These are phyloP conservation scores for Westerdykella sp. DNA, from an alignment of 2,329 filamentous ascomycete species.

Conservation along the genomic window DNA sequence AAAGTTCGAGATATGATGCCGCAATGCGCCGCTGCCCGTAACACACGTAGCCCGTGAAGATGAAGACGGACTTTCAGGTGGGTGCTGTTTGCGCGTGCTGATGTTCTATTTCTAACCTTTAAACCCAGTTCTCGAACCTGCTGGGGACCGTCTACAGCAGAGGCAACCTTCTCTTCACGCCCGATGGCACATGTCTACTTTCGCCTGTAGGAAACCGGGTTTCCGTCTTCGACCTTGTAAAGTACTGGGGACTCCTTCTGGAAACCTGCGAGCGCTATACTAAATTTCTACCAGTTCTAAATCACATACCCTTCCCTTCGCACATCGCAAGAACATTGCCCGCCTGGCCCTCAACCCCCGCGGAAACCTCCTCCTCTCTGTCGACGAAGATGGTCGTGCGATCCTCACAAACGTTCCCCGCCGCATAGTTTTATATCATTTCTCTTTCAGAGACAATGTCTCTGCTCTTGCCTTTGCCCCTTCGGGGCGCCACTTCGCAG, in stretches of 20 bases:
- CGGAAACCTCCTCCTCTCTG: conserved; percentile 84
- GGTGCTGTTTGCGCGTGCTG: conserved; percentile 11
- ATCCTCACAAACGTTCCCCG: conserved; percentile 88
- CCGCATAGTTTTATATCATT: conserved; percentile 83
- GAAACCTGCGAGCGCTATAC: not conserved
- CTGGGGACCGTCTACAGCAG: conserved; percentile 97
- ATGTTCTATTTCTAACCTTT: conserved; percentile 15
- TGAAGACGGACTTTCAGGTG: conserved; percentile 99
- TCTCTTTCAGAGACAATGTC: conserved; percentile 82
- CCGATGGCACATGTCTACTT: conserved; percentile 90
- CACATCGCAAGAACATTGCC: conserved; percentile 89
- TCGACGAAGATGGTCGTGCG: conserved; percentile 90
- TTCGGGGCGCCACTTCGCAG: conserved; percentile 84
- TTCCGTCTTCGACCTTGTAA: conserved; percentile 90
- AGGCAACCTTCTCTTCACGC: conserved; percentile 94
- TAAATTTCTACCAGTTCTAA: conserved; percentile 58
- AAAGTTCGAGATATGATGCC: conserved; percentile 29
- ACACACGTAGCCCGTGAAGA: conserved; percentile 38
- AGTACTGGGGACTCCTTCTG: conserved; percentile 53
- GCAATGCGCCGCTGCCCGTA: conserved; percentile 7
- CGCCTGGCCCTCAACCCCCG: conserved; percentile 81
- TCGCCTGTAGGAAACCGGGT: conserved; percentile 96
- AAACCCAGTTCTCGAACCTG: conserved; percentile 86
- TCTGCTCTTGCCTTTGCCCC: conserved; percentile 85
- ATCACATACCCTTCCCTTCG: conserved; percentile 79